A percentile compares a stretch with the other conserved stretches of the same genome.
Conservation (phyloP, 2,329 filamentous ascomycete genomes). For the Hypoxylon sp. region DNA sequence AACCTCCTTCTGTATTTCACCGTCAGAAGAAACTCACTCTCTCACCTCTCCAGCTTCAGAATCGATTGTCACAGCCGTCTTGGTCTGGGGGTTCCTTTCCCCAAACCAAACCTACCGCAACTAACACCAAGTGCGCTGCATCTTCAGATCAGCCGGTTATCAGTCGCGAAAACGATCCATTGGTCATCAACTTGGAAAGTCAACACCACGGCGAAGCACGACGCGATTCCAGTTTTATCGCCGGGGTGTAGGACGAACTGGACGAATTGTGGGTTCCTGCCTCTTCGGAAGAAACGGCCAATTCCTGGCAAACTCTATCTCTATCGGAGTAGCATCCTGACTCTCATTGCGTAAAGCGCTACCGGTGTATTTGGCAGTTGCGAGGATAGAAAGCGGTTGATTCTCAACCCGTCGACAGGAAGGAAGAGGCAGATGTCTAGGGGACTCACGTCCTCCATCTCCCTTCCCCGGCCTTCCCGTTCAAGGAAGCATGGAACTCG, state of each 20-base stretch:
- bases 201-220: conserved; percentile 4
- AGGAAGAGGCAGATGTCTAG: conserved; percentile 10
- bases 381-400: conserved; percentile 3
- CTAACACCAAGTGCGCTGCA: background rate
- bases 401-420: conserved; percentile 6
- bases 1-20: conserved; percentile 26
- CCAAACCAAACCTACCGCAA: conserved; percentile 18
- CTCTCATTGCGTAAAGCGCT: conserved; percentile 22
- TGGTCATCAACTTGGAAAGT: background rate
- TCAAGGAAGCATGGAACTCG: conserved; percentile 46
- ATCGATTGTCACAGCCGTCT: conserved; percentile 18
- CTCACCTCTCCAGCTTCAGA: background rate
- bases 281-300: background rate
- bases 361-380: conserved; percentile 2
- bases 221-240: conserved; percentile 2
- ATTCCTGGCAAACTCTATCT: background rate
- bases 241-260: background rate
- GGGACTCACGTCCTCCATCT: conserved; percentile 18
- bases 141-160: conserved; percentile 4
- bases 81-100: conserved; percentile 34
- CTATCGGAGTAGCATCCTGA: background rate
- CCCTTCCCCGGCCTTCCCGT: background rate
- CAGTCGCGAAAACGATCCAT: conserved; percentile 7
- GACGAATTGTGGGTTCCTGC: background rate
- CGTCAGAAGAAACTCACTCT: conserved; percentile 5